Base-by-base conservation (phyloP, 805 yeast genomes). In the Kazachstania kunashirensis region DNA sequence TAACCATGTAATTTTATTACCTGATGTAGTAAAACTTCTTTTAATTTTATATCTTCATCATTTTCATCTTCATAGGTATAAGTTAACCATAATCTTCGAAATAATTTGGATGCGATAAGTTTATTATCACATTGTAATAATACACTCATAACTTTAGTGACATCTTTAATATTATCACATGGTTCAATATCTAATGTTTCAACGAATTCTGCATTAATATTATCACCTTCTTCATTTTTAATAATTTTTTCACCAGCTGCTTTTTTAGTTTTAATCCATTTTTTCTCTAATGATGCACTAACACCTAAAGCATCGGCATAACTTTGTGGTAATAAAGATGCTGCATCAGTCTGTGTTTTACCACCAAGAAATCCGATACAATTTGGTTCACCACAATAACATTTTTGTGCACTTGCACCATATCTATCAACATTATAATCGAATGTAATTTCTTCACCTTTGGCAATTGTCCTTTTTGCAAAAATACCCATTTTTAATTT, bases 331-430 rank as follows among this genome's bases (percentile, higher is more conserved):
- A 89, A 67, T 39, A 84, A 63, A 27, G 84, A 70, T 1, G 89
- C 89, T 23, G 89, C 83, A 48, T 86, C 95, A 2, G 97, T 86
- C 63, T 92, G 98, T 2, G 95, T 89, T 59, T 86, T 88, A 33
- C 98, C 98, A 46, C 97, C 98, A 66, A 89, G 75, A 46, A 81
- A 79, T 24, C 96, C 95, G 29, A 85, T 70, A 70, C 98, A 89
- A 59, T 85, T 88, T 20, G 81, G 68, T 46, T 86, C 94, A 3
- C 94, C 96, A 64, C 98, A 89, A 60, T 82, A 83, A 62, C 98
- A 89, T 23, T 83, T 81, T 62, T 92, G 97, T 11, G 94, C 85
- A 40, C 78, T 79, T 2, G 96, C 94, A 21, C 98, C 98, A 57
- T 88, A 89, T 44, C 97, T 68, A 60, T 89, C 98, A 24, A 92